Base-by-base conservation (phyloP, 805 yeast species). In the Scheffersomyces stipitis region DNA sequence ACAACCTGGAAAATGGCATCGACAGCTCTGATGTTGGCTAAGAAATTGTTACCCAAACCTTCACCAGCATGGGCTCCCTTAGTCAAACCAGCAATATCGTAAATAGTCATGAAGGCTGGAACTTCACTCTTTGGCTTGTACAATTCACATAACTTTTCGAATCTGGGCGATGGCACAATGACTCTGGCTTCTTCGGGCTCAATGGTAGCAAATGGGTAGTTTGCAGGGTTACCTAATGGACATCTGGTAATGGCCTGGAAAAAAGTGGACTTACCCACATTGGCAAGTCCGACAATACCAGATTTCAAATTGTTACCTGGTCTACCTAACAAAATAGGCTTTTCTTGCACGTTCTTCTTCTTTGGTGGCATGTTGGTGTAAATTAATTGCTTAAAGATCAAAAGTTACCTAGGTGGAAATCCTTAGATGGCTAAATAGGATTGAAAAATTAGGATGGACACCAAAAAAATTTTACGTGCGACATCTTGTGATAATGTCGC, bases 111-210 rank as follows among this genome's bases (percentile, higher is more conserved):
- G 60, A 76, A 83, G 13, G 98, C 96, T 42, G 97, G 97, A 42
- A 91, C 89, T 60, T 80, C 80, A 52, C 85, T 77, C 55, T 87
- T 85, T 42, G 97, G 91, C 41, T 78, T 75, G 75, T 88, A 93
- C 54, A 84, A 67, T 34, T 77, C 77, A 54, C 78, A 75, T 36
- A 93, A 75, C 44, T 73, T 76, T 54, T 91, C 95, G 56, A 93
- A 81, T 62, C 96, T 81, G 44, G 84, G 78, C 43, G 96, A 86
- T 54, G 96, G 96, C 42, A 93, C 98, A 49, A 82, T 80, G 37
- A 91, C 96, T 62, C 95, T 81, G 31, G 98, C 96, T 71, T 91
- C 96, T 71, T 93, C 98, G 37, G 99, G 98, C 52, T 91, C 96
- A 60, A 88, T 88, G 38, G 99, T 91, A 29, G 99, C 99, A 62